phyloP scores from a whole-genome alignment of 352 stramenopile species.

The Phytophthora melonis region DNA sequence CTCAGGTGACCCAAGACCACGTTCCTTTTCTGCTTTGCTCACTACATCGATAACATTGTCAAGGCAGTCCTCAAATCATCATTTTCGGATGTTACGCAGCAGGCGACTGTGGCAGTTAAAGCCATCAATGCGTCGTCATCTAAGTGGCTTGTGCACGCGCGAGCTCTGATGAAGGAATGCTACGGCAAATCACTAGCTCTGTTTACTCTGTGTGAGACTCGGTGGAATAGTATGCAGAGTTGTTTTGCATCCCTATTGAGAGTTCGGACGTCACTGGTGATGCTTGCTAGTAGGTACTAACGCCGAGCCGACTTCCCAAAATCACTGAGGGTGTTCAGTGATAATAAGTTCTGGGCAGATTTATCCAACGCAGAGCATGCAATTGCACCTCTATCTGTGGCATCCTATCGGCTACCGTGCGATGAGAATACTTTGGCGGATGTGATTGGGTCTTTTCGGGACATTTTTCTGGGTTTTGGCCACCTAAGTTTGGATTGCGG shows the following conservation, averaged over 20 bases:
- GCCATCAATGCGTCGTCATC: no score
- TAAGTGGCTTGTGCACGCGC: no score
- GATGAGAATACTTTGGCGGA: not conserved
- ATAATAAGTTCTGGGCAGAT: not conserved
- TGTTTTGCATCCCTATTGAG: no score
- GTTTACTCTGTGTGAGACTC: no score
- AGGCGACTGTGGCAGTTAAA: conserved; percentile 5
- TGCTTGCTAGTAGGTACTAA: no score
- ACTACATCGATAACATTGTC: conserved; percentile 1
- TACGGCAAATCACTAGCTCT: no score
- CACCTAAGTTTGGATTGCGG: not conserved
- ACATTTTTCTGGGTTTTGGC: conserved; percentile 1
- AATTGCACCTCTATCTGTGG: conserved; percentile 3
- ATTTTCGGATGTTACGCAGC: conserved; percentile 1
- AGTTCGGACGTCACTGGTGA: no score
- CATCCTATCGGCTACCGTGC: conserved; percentile 1
- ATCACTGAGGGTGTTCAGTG: no score
- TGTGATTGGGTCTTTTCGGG: conserved; percentile 1
- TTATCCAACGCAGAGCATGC: not conserved
- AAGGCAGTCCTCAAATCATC: conserved; percentile 1
- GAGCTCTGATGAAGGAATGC: no score
- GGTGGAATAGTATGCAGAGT: no score
- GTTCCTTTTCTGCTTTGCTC: conserved; percentile 6
- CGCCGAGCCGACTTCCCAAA: no score
- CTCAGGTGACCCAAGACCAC: not conserved